Conservation (phyloP, 1,284 basidiomycete genomes). For the Microbotryum violaceum region DNA sequence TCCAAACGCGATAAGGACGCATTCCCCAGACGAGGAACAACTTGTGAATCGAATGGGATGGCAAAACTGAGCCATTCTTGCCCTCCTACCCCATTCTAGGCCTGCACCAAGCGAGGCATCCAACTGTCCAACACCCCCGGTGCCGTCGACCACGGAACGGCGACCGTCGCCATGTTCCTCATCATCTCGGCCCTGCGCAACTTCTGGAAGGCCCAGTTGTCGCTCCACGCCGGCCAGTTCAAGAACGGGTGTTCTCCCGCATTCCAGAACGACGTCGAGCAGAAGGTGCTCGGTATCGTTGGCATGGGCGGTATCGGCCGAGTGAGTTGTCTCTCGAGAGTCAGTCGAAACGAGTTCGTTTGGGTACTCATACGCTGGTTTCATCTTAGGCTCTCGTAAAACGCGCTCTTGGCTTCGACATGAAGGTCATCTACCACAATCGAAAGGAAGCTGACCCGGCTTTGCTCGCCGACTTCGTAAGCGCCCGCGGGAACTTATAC, state of each 20-base stretch:
- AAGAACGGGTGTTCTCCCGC: conserved; percentile 51
- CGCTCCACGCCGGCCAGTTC: conserved; percentile 45
- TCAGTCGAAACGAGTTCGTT: not conserved
- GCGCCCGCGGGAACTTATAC: not conserved
- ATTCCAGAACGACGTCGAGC: conserved; percentile 57
- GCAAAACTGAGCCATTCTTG: not conserved
- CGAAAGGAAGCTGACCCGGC: conserved; percentile 1
- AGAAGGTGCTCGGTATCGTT: conserved; percentile 70
- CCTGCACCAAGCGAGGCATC: conserved; percentile 48
- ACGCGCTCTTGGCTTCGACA: conserved; percentile 56
- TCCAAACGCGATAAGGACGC: not conserved
- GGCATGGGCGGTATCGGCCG: conserved; percentile 80
- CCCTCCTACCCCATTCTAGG: not conserved
- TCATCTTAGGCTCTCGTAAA: conserved; percentile 52
- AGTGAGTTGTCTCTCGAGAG: not conserved
- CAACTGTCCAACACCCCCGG: conserved; percentile 81
- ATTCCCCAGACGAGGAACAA: not conserved
- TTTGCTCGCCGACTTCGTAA: conserved; percentile 8
- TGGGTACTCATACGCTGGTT: not conserved
- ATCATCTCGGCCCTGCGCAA: conserved; percentile 70
- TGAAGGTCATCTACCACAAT: conserved; percentile 77
- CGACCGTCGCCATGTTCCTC: conserved; percentile 77
- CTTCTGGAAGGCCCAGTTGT: conserved; percentile 59
- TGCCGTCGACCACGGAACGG: conserved; percentile 83
- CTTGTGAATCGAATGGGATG: not conserved